Conservation (phyloP, 202 grass and related monocot species). For the Saccharum hybrid region DNA sequence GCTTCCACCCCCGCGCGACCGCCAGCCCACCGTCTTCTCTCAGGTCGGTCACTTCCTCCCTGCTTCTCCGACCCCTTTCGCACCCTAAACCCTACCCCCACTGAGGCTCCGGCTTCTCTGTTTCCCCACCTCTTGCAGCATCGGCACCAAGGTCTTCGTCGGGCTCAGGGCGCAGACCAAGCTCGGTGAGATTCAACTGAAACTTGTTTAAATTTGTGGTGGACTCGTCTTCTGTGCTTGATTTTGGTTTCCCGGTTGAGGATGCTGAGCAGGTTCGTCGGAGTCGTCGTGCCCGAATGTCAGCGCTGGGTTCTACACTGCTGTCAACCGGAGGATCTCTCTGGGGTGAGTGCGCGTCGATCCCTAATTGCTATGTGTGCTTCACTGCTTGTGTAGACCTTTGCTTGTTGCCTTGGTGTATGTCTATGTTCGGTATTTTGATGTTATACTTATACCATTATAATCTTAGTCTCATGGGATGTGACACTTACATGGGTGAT, state of each 20-base stretch:
- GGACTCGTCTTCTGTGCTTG: not conserved
- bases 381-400: not conserved
- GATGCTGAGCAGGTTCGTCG: conserved; percentile 54
- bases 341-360: conserved; percentile 50
- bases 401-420: not conserved
- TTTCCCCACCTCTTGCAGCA: conserved; percentile 35
- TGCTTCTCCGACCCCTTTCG: not conserved
- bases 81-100: conserved; percentile 1
- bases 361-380: not conserved
- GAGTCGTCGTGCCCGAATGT: conserved; percentile 61
- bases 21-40: conserved; percentile 37
- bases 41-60: conserved; percentile 37
- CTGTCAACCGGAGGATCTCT: conserved; percentile 68
- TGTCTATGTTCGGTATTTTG: not conserved
- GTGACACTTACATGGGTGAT: not conserved
- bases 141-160: conserved; percentile 62
- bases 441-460: not conserved
- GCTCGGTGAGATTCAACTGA: conserved; percentile 35
- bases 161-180: conserved; percentile 58
- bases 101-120: not conserved
- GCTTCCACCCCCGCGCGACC: conserved; percentile 53
- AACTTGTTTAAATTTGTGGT: not conserved
- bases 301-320: conserved; percentile 58
- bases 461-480: not conserved
- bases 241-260: conserved; percentile 25